A percentile compares a stretch with the other conserved stretches of the same genome.
These are phyloP conservation scores for Fusarium phyllophilum DNA, from an alignment of 2,329 filamentous ascomycete genomes.

Conservation along the genomic window DNA sequence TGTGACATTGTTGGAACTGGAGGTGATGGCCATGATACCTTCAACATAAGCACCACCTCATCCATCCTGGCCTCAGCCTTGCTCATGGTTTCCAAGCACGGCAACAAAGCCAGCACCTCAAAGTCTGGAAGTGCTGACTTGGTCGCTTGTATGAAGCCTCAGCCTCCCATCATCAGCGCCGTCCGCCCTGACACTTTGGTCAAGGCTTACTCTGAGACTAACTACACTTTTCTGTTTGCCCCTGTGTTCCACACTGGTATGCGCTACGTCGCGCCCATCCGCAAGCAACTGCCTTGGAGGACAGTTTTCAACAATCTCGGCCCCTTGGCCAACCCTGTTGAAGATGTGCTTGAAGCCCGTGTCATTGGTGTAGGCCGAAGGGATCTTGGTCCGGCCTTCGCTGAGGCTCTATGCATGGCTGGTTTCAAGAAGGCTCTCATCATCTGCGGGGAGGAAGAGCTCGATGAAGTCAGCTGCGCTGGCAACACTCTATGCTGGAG, in stretches of 20 bases:
- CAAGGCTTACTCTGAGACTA: conserved; percentile 79
- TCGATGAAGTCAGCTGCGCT: conserved; percentile 95
- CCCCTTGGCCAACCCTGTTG: conserved; percentile 89
- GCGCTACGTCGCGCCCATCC: conserved; percentile 85
- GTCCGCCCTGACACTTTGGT: conserved; percentile 78
- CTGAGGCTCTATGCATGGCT: conserved; percentile 80
- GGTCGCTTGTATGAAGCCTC: conserved; percentile 78
- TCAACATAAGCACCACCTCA: conserved; percentile 96
- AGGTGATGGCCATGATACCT: conserved; percentile 95
- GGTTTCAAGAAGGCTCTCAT: conserved; percentile 87
- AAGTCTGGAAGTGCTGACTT: conserved; percentile 96
- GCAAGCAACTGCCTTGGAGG: conserved; percentile 88
- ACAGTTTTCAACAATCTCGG: conserved; percentile 98
- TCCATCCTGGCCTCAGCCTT: conserved; percentile 91
- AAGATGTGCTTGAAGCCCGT: conserved; percentile 84
- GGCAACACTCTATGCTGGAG: conserved; percentile 91
- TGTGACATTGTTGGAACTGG: conserved; percentile 98
- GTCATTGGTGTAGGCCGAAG: conserved; percentile 92
- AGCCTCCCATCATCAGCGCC: conserved; percentile 76
- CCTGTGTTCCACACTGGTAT: conserved; percentile 97
- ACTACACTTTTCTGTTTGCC: conserved; percentile 96
- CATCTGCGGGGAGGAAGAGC: conserved; percentile 92
- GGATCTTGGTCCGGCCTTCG: conserved; percentile 88
- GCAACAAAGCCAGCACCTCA: conserved; percentile 93
- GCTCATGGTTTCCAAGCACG: conserved; percentile 91